Evolutionary conservation across 75 land plant species (phyloP).

Genomic region (Cunninghamia lanceolata): DNA sequence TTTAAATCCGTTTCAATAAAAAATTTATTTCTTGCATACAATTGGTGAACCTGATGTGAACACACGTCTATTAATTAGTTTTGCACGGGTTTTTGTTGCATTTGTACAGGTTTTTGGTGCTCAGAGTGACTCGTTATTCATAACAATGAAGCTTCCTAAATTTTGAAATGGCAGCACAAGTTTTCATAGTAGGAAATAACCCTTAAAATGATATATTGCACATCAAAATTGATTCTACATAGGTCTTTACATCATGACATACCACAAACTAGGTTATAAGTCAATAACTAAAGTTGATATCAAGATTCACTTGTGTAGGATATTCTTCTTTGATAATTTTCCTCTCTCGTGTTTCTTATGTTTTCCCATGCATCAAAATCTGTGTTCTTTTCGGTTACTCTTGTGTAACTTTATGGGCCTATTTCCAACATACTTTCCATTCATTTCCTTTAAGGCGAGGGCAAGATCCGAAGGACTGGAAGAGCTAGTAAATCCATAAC

Average conservation of each 20-base stretch:
- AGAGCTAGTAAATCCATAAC: slow-evolving; percentile 96
- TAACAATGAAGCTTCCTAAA: too few relatives aligned
- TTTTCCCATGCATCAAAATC: slow-evolving; percentile 75
- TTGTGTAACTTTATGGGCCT: slow-evolving; percentile 92
- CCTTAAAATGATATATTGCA: background rate
- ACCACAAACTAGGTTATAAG: background rate
- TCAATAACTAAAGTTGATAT: background rate
- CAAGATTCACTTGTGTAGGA: slow-evolving; percentile 53
- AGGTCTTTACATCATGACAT: background rate
- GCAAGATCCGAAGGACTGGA: slow-evolving; percentile 85
- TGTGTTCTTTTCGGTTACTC: slow-evolving; percentile 91
- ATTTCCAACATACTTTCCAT: slow-evolving; percentile 98
- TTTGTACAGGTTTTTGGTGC: too few relatives aligned
- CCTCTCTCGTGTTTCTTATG: slow-evolving; percentile 63
- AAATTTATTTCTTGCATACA: too few relatives aligned
- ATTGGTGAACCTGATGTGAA: too few relatives aligned
- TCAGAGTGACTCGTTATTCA: too few relatives aligned
- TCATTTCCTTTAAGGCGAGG: slow-evolving; percentile 92
- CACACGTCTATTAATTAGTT: too few relatives aligned
- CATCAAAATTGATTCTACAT: background rate
- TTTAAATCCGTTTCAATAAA: too few relatives aligned
- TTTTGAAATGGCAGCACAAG: too few relatives aligned
- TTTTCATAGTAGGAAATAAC: background rate
- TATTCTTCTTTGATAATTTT: slow-evolving; percentile 51
- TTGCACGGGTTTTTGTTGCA: too few relatives aligned